Evolutionary conservation across 2,329 filamentous ascomycete species (phyloP).

Genomic region (Stemphylium vesicarium): DNA sequence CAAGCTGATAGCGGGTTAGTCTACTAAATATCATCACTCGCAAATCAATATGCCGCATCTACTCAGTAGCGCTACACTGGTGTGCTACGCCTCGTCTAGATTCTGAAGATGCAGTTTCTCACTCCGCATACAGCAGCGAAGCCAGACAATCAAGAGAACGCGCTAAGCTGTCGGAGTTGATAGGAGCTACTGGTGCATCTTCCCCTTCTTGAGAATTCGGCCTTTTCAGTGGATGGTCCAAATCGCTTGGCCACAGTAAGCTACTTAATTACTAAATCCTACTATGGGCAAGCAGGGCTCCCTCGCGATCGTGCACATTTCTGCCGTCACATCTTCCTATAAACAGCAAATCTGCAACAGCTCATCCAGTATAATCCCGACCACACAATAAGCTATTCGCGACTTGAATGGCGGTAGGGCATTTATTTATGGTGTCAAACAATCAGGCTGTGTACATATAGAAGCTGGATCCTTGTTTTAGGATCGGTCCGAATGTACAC

Average conservation of each 20-base stretch:
- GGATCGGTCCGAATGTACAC: not conserved
- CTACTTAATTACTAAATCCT: not conserved
- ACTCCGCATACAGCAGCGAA: too few species aligned
- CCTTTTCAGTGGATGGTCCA: not conserved
- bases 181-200: too few species aligned
- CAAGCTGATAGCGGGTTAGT: not conserved
- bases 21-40: not conserved
- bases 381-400: not conserved
- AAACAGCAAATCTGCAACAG: not conserved
- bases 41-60: too few species aligned
- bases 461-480: not conserved
- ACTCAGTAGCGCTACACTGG: too few species aligned
- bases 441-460: not conserved
- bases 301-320: not conserved
- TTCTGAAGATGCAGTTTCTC: too few species aligned
- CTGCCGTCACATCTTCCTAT: constrained; percentile 1
- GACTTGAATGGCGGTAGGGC: not conserved
- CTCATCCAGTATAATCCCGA: not conserved
- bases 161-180: too few species aligned
- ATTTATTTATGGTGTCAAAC: not conserved
- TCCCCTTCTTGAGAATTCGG: too few species aligned
- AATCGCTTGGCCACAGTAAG: not conserved
- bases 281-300: not conserved
- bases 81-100: too few species aligned
- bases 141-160: too few species aligned